A percentile compares a stretch with the other conserved stretches of the same genome.
These are phyloP conservation scores for Fusarium stilboides DNA, from an alignment of 2,329 filamentous ascomycete species.

Conservation along the genomic window DNA sequence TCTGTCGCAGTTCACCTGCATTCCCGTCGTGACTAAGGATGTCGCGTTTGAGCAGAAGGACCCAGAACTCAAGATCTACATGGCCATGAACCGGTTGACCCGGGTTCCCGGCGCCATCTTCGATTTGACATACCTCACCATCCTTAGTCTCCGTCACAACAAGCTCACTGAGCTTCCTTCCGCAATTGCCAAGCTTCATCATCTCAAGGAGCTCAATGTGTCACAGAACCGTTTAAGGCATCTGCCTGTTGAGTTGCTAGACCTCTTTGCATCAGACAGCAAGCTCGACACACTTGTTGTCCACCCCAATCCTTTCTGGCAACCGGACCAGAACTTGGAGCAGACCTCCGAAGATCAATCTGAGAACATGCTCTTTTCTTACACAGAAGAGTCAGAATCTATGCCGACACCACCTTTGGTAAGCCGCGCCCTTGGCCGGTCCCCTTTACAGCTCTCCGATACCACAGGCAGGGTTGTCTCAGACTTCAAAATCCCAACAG, in stretches of 20 bases:
- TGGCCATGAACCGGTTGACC: conserved; percentile 72
- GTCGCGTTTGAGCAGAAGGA: conserved; percentile 73
- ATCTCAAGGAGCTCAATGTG: conserved; percentile 75
- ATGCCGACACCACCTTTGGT: conserved; percentile 39
- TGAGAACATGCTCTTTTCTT: conserved; percentile 26
- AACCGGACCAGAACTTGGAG: conserved; percentile 52
- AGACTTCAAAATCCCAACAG: conserved; percentile 50
- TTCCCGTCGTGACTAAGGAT: conserved; percentile 68
- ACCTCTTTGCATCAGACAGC: conserved; percentile 63
- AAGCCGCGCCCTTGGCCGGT: conserved; percentile 50
- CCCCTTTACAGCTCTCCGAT: conserved; percentile 53
- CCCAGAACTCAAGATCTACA: conserved; percentile 72
- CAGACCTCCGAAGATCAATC: conserved; percentile 14
- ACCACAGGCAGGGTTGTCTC: conserved; percentile 52
- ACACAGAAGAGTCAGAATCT: conserved; percentile 11
- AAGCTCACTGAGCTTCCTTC: conserved; percentile 72
- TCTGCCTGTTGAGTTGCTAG: conserved; percentile 75
- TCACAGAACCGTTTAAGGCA: conserved; percentile 73
- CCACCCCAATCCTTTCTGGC: conserved; percentile 75
- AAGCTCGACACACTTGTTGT: conserved; percentile 68
- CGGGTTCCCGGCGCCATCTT: conserved; percentile 74
- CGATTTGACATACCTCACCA: conserved; percentile 72
- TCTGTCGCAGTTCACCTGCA: conserved; percentile 68
- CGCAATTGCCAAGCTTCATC: conserved; percentile 69
- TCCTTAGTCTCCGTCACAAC: conserved; percentile 77